Conservation (phyloP, 805 yeast genomes). For the Candida morakotiae region DNA sequence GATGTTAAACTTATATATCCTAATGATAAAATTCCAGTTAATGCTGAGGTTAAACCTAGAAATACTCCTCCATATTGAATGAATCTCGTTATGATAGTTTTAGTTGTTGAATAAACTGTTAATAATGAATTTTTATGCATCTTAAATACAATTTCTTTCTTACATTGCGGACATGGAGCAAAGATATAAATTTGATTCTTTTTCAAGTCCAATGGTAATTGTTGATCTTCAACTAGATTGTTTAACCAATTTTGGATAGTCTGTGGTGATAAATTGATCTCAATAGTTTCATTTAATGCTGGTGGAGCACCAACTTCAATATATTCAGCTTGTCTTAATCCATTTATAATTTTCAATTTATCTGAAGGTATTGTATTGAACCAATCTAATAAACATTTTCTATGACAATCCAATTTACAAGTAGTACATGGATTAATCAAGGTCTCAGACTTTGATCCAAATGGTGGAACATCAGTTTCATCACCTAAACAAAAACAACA, state of each 20-base stretch:
- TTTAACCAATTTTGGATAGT: conserved; percentile 3
- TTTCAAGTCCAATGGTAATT: neutral
- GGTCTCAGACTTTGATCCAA: conserved; percentile 32
- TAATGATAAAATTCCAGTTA: conserved; percentile 36
- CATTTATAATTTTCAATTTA: conserved; percentile 18
- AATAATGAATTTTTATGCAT: conserved; percentile 26
- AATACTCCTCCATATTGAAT: conserved; percentile 28
- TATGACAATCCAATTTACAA: conserved; percentile 33
- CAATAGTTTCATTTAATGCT: conserved; percentile 7
- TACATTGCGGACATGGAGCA: conserved; percentile 41
- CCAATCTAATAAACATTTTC: conserved; percentile 39
- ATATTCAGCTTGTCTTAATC: conserved; percentile 6
- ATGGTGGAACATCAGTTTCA: conserved; percentile 35
- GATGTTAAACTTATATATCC: conserved; percentile 36
- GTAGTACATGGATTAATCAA: conserved; percentile 35
- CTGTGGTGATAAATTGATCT: conserved; percentile 5
- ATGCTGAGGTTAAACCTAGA: conserved; percentile 36
- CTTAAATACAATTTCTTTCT: conserved; percentile 27
- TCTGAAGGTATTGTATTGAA: conserved; percentile 31
- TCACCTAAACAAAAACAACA: conserved; percentile 40
- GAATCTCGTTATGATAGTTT: conserved; percentile 15
- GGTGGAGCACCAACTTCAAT: conserved; percentile 12
- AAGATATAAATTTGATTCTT: conserved; percentile 14
- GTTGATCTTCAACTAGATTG: conserved; percentile 1
- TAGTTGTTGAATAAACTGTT: conserved; percentile 14